phyloP scores from a whole-genome alignment of 768 basidiomycete species.

The Collybia mongolica region DNA sequence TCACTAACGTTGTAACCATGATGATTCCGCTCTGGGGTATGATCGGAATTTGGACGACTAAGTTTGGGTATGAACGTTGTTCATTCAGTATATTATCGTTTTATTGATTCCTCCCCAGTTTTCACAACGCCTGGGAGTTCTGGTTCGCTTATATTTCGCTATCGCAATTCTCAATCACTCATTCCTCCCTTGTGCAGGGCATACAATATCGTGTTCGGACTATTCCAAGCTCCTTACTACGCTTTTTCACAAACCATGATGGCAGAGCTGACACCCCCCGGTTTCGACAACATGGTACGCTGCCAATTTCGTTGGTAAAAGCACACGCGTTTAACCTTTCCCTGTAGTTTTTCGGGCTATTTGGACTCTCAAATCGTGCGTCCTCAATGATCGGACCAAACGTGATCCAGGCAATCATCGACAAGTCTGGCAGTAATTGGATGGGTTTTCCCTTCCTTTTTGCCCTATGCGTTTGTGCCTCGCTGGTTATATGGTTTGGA shows the following conservation, averaged over 20 bases:
- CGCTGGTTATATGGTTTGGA: conserved; percentile 75
- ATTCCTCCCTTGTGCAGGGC: conserved; percentile 41
- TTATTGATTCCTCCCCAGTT: conserved; percentile 31
- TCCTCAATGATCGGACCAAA: conserved; percentile 89
- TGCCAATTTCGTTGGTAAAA: not conserved
- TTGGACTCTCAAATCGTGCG: conserved; percentile 79
- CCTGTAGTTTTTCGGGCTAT: conserved; percentile 80
- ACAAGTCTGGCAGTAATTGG: conserved; percentile 73
- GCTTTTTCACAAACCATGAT: conserved; percentile 87
- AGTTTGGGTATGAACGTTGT: conserved; percentile 56
- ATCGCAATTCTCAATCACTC: not conserved
- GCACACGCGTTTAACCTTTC: not conserved
- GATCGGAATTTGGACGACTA: conserved; percentile 80
- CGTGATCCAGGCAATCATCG: conserved; percentile 81
- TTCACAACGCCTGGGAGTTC: conserved; percentile 86
- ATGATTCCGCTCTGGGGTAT: conserved; percentile 85
- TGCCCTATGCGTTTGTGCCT: conserved; percentile 63
- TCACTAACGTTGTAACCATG: conserved; percentile 75
- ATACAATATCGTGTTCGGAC: conserved; percentile 76
- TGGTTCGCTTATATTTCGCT: conserved; percentile 44
- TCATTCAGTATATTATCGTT: not conserved
- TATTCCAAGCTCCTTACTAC: conserved; percentile 88
- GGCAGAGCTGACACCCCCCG: conserved; percentile 85
- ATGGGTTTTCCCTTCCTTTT: conserved; percentile 85
- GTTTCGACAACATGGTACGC: conserved; percentile 74